These are phyloP conservation scores for Chondrus crispus DNA, from an alignment of 23 red algal genomes.

Conservation along the genomic window DNA sequence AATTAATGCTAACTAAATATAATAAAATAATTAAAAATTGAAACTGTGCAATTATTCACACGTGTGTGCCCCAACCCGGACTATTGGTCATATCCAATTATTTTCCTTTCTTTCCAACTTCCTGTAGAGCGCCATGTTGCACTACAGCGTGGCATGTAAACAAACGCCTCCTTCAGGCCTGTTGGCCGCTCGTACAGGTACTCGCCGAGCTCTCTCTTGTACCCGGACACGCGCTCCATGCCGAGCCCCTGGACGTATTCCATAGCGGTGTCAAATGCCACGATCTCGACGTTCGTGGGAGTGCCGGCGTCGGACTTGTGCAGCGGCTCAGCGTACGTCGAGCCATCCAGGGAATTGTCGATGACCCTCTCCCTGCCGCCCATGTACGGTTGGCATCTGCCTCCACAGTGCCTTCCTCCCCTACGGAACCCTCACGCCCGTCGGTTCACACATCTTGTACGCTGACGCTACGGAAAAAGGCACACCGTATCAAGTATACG, in stretches of 20 bases:
- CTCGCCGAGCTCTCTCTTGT: constrained; percentile 48
- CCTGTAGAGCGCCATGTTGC: too few relatives aligned
- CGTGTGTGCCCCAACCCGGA: too few relatives aligned
- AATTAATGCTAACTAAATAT: too few relatives aligned
- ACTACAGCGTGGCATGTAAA: constrained; percentile 92
- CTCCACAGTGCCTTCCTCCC: constrained; percentile 69
- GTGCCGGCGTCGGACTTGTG: constrained; percentile 99
- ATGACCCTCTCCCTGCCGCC: constrained; percentile 98
- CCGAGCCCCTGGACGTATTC: constrained; percentile 75
- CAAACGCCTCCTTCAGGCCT: constrained; percentile 64
- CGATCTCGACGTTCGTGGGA: constrained; percentile 87
- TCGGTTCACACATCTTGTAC: constrained; percentile 99
- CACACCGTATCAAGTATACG: constrained; percentile 74
- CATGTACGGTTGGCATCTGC: constrained; percentile 87
- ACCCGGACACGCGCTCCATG: constrained; percentile 70
- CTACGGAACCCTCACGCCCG: constrained; percentile 92
- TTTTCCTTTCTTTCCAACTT: too few relatives aligned
- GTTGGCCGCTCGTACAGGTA: constrained; percentile 80
- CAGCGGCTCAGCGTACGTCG: constrained; percentile 82
- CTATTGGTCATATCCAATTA: too few relatives aligned
- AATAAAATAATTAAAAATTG: too few relatives aligned
- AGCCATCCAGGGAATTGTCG: constrained; percentile 73
- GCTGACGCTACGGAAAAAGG: constrained; percentile 86
- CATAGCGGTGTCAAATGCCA: constrained; percentile 86
- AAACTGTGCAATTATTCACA: too few relatives aligned